Percentiles rank a stretch among this genome's conserved stretches.
These are phyloP conservation scores for Penicillium turbatum DNA, from an alignment of 495 filamentous ascomycete species.

Conservation along the genomic window DNA sequence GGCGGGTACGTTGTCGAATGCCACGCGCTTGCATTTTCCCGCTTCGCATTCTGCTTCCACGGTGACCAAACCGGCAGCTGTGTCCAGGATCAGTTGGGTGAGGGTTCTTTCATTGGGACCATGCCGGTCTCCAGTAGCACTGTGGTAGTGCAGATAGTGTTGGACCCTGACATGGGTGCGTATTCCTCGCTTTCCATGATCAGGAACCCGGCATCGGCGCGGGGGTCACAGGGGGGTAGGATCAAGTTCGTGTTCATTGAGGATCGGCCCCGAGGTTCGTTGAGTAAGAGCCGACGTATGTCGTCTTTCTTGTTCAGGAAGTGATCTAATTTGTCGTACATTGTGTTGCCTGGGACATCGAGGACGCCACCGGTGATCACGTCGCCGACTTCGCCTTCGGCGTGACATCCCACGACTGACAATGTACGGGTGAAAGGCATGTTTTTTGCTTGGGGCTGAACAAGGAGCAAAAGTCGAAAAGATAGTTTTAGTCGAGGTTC, in stretches of 20 bases:
- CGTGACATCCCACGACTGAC: conserved; percentile 28
- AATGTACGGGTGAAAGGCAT: conserved; percentile 29
- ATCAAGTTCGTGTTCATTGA: conserved; percentile 33
- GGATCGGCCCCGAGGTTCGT: conserved; percentile 35
- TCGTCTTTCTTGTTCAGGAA: conserved; percentile 25
- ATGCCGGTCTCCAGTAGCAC: conserved; percentile 36
- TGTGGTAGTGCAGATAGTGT: conserved; percentile 34
- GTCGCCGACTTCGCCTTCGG: conserved; percentile 33
- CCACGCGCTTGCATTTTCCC: conserved; percentile 33
- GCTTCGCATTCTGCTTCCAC: conserved; percentile 32
- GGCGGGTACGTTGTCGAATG: conserved; percentile 33
- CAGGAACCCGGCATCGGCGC: conserved; percentile 35
- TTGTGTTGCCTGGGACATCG: conserved; percentile 31
- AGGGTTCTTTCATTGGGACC: conserved; percentile 35
- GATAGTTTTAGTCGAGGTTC: not conserved
- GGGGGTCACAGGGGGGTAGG: conserved; percentile 33
- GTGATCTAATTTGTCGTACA: conserved; percentile 32
- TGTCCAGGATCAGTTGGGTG: conserved; percentile 27
- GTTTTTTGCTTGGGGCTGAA: not conserved
- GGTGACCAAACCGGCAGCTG: conserved; percentile 29
- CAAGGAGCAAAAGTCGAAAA: not conserved
- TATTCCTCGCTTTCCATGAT: conserved; percentile 42
- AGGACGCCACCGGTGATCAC: conserved; percentile 34
- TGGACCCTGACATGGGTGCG: conserved; percentile 36
- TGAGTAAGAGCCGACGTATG: conserved; percentile 32